Base-by-base conservation (phyloP, 257 asterid genomes). In the Scutellaria galericulata region DNA sequence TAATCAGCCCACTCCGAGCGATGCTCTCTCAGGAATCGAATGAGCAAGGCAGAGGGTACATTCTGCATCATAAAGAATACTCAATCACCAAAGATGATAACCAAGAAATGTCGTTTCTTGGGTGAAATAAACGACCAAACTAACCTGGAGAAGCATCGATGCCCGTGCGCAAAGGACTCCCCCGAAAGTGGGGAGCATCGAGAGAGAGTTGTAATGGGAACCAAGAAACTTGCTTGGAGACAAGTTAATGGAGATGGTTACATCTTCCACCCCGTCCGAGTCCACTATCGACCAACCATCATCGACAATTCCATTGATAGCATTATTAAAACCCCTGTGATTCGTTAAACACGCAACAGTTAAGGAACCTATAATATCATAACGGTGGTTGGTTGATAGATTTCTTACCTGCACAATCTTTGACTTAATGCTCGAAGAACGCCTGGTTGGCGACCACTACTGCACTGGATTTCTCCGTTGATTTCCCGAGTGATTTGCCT, bases 1-100 rank as follows among this genome's bases (percentile, higher is more conserved):
- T 88, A 84, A 78, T 92, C 98, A 9, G 96, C 92, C 98, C 98
- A 92, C 66, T 92, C 98, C 0, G 96, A 87, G 31, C 98, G 94
- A 66, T 90, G 98, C 83, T 92, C 97, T 75, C 98, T 81, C 59
- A 92, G 84, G 80, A 92, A 92, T 59, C 91, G 92, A 63, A 90
- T 87, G 44, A 92, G 96, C 73, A 86, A 78, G 70, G 97, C 91
- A 61, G 98, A 97, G 3, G 96, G 86, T 60, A 92, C 97, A 79
- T 86, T 83, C 97, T 92, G 77, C 79, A 67, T n/a, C 53, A 61
- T 1, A 9, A 35, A 56, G 60, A 2, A 40, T 12, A 76, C 8
- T 57, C 7, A 41, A 39, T 68, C 63, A 58, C 22, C 22, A 47
- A 47, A 12, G 22, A 2, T 7, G 3, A 18, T 18, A 18, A 64